These are phyloP conservation scores for Bretziella fagacearum DNA, from an alignment of 2,329 filamentous ascomycete genomes.

Conservation along the genomic window DNA sequence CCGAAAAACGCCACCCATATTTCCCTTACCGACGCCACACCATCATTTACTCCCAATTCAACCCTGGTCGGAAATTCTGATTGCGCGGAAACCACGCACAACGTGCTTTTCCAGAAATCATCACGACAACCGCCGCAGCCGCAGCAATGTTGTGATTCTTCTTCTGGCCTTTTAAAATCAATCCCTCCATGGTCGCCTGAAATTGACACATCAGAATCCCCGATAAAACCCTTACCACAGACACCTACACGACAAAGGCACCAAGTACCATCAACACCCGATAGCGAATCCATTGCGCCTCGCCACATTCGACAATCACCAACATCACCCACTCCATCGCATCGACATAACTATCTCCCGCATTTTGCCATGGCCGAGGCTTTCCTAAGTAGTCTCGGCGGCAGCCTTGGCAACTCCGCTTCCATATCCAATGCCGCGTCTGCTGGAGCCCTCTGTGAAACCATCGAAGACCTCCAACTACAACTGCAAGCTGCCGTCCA, in stretches of 20 bases:
- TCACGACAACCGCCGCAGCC: not conserved
- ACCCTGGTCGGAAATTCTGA: not conserved
- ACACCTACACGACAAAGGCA: too few relatives aligned
- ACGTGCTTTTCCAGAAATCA: not conserved
- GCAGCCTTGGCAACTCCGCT: not conserved
- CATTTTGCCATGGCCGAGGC: constrained; percentile 6
- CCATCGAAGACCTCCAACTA: constrained; percentile 29
- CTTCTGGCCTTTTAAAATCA: too few relatives aligned
- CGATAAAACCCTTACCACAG: too few relatives aligned
- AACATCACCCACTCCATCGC: too few relatives aligned
- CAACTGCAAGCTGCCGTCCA: constrained; percentile 28
- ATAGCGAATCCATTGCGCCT: too few relatives aligned
- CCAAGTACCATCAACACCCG: too few relatives aligned
- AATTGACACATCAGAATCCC: too few relatives aligned
- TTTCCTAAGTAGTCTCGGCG: not conserved
- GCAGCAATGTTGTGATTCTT: not conserved
- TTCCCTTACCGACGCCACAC: constrained; percentile 2
- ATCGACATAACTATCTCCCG: too few relatives aligned
- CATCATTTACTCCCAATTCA: not conserved
- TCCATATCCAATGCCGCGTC: too few relatives aligned
- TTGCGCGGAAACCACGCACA: not conserved
- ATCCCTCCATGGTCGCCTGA: too few relatives aligned
- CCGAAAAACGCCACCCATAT: not conserved
- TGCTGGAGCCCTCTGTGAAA: constrained; percentile 20
- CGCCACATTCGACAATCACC: too few relatives aligned